These are phyloP conservation scores for Hyaloscypha finlandica DNA, from an alignment of 495 filamentous ascomycete species.

Conservation along the genomic window DNA sequence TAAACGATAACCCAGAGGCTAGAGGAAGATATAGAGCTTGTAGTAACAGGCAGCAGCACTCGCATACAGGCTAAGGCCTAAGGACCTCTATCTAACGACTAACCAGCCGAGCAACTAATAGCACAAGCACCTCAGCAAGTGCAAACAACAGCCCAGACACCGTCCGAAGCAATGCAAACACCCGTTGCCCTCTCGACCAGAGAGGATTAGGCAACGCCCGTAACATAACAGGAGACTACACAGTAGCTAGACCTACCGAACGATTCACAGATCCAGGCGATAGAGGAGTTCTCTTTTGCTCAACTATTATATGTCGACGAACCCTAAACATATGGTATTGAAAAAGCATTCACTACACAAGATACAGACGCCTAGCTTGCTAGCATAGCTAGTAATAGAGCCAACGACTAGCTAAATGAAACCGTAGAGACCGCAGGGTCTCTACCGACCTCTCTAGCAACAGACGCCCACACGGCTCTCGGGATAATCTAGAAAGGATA, in stretches of 20 bases:
- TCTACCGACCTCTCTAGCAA: slow-evolving; percentile 18
- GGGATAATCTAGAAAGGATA: slow-evolving; percentile 13
- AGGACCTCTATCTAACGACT: too few species aligned
- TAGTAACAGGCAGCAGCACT: too few species aligned
- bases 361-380: slow-evolving; percentile 19
- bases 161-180: slow-evolving; percentile 6
- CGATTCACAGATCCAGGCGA: slow-evolving; percentile 13
- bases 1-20: too few species aligned
- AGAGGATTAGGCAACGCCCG: slow-evolving; percentile 20
- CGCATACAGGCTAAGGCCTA: too few species aligned
- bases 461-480: slow-evolving; percentile 15
- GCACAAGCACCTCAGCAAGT: neutral
- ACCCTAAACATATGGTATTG: slow-evolving; percentile 10
- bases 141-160: slow-evolving; percentile 4
- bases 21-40: too few species aligned
- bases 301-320: neutral
- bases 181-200: slow-evolving; percentile 1
- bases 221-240: slow-evolving; percentile 14
- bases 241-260: slow-evolving; percentile 1
- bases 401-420: slow-evolving; percentile 9
- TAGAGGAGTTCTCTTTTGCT: slow-evolving; percentile 2
- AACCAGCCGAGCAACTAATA: neutral
- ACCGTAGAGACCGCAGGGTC: slow-evolving; percentile 14
- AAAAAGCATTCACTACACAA: slow-evolving; percentile 10
- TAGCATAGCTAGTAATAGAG: slow-evolving; percentile 8